Conservation (phyloP, 345 rosid genomes). For the Theobroma cacao region DNA sequence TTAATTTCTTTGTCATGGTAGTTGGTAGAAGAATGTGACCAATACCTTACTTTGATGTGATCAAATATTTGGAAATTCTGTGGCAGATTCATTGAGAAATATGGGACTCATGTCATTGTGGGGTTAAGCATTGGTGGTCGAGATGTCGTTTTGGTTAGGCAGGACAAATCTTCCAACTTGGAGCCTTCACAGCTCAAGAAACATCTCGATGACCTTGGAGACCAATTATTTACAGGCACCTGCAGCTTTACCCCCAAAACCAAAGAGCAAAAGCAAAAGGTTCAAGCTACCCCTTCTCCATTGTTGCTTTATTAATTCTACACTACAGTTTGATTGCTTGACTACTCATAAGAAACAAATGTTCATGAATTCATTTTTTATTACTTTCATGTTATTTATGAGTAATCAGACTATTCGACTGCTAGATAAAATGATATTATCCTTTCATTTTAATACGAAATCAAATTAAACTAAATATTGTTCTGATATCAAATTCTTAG, state of each 20-base stretch:
- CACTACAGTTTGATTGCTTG: no score
- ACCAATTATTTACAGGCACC: constrained; percentile 72
- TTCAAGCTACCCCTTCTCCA: background rate
- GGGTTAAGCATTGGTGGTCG: constrained; percentile 84
- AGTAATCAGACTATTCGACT: no score
- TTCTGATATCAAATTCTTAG: no score
- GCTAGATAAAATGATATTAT: no score
- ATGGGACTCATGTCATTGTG: constrained; percentile 83
- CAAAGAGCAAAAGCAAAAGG: constrained; percentile 53
- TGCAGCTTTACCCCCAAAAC: constrained; percentile 51
- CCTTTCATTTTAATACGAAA: no score
- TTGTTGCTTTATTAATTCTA: background rate
- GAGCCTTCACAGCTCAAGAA: constrained; percentile 55
- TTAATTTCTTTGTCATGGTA: background rate
- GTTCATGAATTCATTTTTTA: no score
- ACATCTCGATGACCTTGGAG: constrained; percentile 74
- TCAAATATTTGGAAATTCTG: background rate
- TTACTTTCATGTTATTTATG: no score
- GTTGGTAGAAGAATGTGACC: background rate
- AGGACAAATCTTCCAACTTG: constrained; percentile 56
- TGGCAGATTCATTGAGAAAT: constrained; percentile 79
- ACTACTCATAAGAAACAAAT: no score
- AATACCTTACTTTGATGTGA: background rate
- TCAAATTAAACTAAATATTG: no score
- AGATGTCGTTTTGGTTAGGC: constrained; percentile 69